Evolutionary conservation across 164 flowering plant genomes (phyloP).

Genomic region (Magnolia changhungtana): DNA sequence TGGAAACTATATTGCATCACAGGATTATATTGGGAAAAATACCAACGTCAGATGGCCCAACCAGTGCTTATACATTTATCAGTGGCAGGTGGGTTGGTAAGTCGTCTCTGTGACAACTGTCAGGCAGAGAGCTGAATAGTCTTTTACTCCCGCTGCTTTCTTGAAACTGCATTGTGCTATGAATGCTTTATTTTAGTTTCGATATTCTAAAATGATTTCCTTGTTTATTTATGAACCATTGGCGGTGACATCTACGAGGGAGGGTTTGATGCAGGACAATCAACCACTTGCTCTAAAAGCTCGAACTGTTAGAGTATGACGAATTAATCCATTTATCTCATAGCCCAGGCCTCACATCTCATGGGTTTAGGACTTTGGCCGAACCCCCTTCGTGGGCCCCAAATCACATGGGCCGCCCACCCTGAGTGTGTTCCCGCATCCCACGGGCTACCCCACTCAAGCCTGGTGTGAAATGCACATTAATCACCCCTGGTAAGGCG

Average conservation of each 20-base stretch:
- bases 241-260: background rate
- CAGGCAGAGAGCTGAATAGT: conserved; percentile 9
- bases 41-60: conserved; percentile 80
- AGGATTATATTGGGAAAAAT: conserved; percentile 97
- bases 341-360: no score
- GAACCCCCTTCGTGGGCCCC: no score
- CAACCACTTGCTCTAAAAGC: no score
- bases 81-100: conserved; percentile 97
- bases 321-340: no score
- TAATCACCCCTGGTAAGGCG: no score
- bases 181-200: background rate
- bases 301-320: no score
- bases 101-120: conserved; percentile 35
- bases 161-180: conserved; percentile 4
- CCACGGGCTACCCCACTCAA: no score
- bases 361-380: no score
- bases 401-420: no score
- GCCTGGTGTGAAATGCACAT: no score
- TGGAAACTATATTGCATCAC: conserved; percentile 73
- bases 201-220: background rate
- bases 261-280: background rate
- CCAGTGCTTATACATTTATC: conserved; percentile 71
- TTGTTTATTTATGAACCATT: conserved; percentile 11
- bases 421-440: no score
- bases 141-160: conserved; percentile 12